Conservation (phyloP, 345 rosid genomes). For the Anacardium occidentale region DNA sequence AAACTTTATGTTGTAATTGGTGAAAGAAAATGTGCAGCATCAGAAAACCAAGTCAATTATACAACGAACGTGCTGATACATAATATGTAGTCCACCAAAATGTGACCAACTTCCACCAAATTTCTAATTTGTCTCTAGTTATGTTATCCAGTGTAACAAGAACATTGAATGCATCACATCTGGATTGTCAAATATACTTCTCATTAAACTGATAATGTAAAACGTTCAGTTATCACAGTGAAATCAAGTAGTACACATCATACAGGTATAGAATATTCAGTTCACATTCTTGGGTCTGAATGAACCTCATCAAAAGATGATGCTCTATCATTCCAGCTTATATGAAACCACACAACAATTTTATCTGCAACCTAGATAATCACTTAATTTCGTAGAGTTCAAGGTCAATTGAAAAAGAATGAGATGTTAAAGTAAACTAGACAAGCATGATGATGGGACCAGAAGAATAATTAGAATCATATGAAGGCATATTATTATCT, state of each 20-base stretch:
- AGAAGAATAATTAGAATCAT: background rate
- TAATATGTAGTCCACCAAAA: too few species aligned
- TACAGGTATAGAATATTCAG: conserved; percentile 4
- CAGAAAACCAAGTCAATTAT: too few species aligned
- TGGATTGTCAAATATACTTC: conserved; percentile 42
- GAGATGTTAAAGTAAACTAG: background rate
- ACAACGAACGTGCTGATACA: too few species aligned
- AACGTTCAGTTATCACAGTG: background rate
- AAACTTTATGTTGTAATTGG: too few species aligned
- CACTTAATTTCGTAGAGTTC: conserved; percentile 9
- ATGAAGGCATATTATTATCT: background rate
- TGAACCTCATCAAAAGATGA: conserved; percentile 40
- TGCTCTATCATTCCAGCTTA: conserved; percentile 22
- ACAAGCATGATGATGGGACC: background rate
- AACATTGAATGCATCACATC: too few species aligned
- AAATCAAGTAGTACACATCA: conserved; percentile 4
- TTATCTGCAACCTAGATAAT: conserved; percentile 43
- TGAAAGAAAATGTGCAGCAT: too few species aligned
- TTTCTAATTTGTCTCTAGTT: conserved; percentile 42
- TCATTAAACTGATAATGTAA: conserved; percentile 36
- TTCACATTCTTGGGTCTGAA: too few species aligned
- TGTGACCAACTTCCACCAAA: conserved; percentile 49
- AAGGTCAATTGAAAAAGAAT: background rate
- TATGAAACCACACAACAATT: conserved; percentile 39
- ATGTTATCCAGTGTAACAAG: conserved; percentile 47